phyloP scores from a whole-genome alignment of 176 grass and related monocot species.

The Dactylis glomerata region DNA sequence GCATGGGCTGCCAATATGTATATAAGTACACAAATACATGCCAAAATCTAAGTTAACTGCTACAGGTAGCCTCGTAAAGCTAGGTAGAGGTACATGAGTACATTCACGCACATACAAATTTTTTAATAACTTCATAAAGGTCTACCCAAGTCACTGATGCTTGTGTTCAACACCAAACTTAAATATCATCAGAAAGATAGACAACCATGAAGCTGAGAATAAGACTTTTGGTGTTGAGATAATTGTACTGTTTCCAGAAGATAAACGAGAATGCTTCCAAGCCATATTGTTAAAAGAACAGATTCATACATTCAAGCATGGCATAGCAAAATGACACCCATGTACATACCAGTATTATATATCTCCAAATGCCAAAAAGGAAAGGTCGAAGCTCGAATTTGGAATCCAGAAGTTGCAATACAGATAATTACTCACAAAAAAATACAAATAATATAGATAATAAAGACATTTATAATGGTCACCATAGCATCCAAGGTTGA shows the following conservation, averaged over 20 bases:
- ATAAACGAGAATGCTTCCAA: too few relatives aligned
- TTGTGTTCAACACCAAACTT: too few relatives aligned
- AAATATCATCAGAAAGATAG: not conserved
- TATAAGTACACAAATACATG: not conserved
- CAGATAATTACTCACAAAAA: not conserved
- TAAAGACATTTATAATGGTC: not conserved
- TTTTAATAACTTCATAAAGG: not conserved
- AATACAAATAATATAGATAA: not conserved
- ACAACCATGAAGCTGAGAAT: not conserved
- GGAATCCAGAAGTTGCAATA: not conserved
- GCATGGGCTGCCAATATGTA: not conserved
- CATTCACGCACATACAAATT: not conserved
- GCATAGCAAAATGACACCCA: not conserved
- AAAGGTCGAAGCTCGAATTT: not conserved
- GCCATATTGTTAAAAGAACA: not conserved
- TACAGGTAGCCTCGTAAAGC: not conserved
- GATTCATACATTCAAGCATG: not conserved
- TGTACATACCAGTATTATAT: not conserved
- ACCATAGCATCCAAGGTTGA: not conserved
- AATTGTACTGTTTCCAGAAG: too few relatives aligned
- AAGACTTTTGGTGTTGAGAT: not conserved
- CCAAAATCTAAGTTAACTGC: not conserved
- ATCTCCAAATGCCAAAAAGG: not conserved
- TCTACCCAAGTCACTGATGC: not conserved
- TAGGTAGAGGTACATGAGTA: not conserved